These are phyloP conservation scores for Globisporangium canariense DNA, from an alignment of 352 stramenopile genomes.

Conservation along the genomic window DNA sequence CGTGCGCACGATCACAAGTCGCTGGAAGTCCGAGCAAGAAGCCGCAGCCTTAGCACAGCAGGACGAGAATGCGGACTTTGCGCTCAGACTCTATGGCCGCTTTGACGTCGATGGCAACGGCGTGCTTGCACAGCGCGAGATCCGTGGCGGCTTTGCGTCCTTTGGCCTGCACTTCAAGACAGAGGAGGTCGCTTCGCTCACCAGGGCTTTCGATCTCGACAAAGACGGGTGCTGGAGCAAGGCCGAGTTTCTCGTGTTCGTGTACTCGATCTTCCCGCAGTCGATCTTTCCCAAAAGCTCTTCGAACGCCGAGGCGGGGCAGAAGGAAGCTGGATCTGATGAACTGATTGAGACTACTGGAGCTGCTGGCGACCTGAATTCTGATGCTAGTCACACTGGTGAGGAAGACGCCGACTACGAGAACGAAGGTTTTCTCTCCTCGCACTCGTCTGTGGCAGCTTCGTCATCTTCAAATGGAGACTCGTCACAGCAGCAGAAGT, in stretches of 20 bases:
- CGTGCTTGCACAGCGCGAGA: slow-evolving; percentile 46
- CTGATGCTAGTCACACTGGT: neutral
- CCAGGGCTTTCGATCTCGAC: slow-evolving; percentile 57
- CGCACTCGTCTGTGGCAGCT: slow-evolving; percentile 14
- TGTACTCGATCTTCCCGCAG: slow-evolving; percentile 33
- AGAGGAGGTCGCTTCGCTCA: slow-evolving; percentile 37
- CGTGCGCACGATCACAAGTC: slow-evolving; percentile 29
- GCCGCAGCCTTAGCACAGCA: neutral
- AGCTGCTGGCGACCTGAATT: neutral
- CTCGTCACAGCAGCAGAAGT: neutral
- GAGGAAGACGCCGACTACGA: slow-evolving; percentile 17
- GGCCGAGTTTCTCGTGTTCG: slow-evolving; percentile 45
- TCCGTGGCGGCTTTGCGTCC: slow-evolving; percentile 39
- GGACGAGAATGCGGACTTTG: slow-evolving; percentile 16
- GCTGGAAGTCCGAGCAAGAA: slow-evolving; percentile 26
- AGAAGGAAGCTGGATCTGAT: no score
- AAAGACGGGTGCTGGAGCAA: slow-evolving; percentile 50
- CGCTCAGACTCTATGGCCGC: slow-evolving; percentile 31
- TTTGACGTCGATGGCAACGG: slow-evolving; percentile 68
- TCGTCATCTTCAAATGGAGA: slow-evolving; percentile 9
- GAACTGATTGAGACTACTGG: neutral
- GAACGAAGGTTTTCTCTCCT: slow-evolving; percentile 19
- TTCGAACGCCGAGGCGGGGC: no score
- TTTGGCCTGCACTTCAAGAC: slow-evolving; percentile 39
- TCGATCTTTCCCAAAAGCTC: neutral